Evolutionary conservation across 2,329 filamentous ascomycete species (phyloP).

Genomic region (Sclerotinia trifoliorum): DNA sequence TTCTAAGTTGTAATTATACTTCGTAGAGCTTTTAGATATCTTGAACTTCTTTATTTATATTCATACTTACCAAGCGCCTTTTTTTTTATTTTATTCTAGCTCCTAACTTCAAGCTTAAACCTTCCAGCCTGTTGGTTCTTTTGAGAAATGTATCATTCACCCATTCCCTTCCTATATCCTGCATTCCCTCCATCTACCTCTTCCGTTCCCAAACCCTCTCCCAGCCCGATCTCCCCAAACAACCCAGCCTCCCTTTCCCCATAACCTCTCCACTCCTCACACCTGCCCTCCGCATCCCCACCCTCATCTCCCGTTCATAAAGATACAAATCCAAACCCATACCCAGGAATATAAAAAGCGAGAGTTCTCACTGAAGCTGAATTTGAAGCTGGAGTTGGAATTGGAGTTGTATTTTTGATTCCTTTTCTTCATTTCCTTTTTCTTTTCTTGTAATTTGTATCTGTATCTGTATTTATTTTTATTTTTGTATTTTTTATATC

Average conservation of each 20-base stretch:
- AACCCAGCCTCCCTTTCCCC: not conserved
- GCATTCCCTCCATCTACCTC: too few relatives aligned
- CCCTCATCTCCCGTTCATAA: conserved; percentile 32
- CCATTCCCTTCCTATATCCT: not conserved
- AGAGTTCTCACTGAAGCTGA: too few relatives aligned
- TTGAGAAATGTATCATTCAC: not conserved
- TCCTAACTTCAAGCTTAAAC: not conserved
- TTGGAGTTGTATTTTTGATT: too few relatives aligned
- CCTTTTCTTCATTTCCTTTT: not conserved
- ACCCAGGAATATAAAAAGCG: not conserved
- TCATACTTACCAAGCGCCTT: too few relatives aligned
- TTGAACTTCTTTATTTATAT: too few relatives aligned
- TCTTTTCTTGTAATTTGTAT: not conserved
- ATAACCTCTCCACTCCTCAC: too few relatives aligned
- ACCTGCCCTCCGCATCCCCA: not conserved
- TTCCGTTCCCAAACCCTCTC: too few relatives aligned
- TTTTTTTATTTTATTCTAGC: too few relatives aligned
- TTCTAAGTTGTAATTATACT: too few relatives aligned
- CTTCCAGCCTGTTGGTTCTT: not conserved
- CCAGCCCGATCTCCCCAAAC: not conserved
- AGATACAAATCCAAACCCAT: not conserved
- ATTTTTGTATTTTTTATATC: too few relatives aligned
- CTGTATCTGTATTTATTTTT: not conserved
- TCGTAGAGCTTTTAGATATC: too few relatives aligned
- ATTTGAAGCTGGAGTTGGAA: not conserved